phyloP scores from a whole-genome alignment of 257 asterid species.

The Striga asiatica region DNA sequence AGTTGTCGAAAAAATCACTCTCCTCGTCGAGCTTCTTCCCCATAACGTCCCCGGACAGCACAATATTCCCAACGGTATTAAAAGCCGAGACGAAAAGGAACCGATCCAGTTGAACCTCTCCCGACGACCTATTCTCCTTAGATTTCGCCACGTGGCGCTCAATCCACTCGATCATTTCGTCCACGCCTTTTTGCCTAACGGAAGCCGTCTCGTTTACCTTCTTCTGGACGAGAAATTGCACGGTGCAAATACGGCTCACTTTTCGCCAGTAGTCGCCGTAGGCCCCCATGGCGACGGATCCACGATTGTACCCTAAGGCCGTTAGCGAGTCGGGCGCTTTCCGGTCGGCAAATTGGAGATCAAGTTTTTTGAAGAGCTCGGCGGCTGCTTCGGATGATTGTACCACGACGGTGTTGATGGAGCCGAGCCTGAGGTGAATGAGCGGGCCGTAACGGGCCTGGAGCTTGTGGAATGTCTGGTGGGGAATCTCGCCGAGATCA shows the following conservation, averaged over 20 bases:
- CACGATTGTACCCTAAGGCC: slow-evolving; percentile 13
- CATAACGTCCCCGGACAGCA: slow-evolving; percentile 37
- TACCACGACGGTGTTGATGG: slow-evolving; percentile 21
- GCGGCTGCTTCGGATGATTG: slow-evolving; percentile 20
- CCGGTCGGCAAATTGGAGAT: slow-evolving; percentile 13
- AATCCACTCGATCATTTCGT: slow-evolving; percentile 20
- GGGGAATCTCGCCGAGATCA: slow-evolving; percentile 25
- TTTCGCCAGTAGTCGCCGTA: slow-evolving; percentile 23
- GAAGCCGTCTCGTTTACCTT: slow-evolving; percentile 25
- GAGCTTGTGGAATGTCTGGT: slow-evolving; percentile 14
- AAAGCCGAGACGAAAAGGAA: slow-evolving; percentile 36
- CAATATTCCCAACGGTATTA: slow-evolving; percentile 45
- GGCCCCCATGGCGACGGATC: slow-evolving; percentile 15
- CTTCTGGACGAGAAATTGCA: slow-evolving; percentile 20
- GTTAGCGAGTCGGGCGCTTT: slow-evolving; percentile 8
- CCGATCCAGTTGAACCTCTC: slow-evolving; percentile 17
- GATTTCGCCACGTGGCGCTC: slow-evolving; percentile 1
- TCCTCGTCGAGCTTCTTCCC: slow-evolving; percentile 31
- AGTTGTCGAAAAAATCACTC: slow-evolving; percentile 8
- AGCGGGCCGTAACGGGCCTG: slow-evolving; percentile 24
- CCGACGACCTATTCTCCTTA: background rate
- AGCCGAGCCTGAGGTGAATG: slow-evolving; percentile 25
- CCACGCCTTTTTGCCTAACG: slow-evolving; percentile 11
- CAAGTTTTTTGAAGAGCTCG: slow-evolving; percentile 30
- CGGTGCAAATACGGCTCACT: slow-evolving; percentile 12